Percentiles rank a stretch among this genome's conserved stretches.
phyloP scores from a whole-genome alignment of 1,284 basidiomycete species.

The Pseudozyma hubeiensis region DNA sequence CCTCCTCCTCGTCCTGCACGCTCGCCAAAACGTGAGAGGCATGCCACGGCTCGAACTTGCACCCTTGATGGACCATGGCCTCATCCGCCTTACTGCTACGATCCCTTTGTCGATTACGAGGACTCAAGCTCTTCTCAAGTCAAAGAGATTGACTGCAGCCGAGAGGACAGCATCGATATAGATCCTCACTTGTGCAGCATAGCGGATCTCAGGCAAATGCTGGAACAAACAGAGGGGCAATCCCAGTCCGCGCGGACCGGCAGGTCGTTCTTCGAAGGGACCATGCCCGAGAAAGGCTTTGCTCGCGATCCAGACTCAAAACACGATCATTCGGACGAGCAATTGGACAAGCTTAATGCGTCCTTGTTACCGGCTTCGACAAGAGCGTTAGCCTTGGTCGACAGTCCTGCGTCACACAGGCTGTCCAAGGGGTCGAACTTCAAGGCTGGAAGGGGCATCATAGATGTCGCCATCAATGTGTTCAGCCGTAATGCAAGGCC shows the following conservation, averaged over 20 bases:
- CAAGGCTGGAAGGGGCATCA: neutral
- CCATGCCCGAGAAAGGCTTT: too few species aligned
- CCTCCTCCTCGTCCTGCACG: constrained; percentile 13
- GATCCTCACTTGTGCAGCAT: constrained; percentile 10
- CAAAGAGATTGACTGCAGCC: neutral
- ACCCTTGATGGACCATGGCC: neutral
- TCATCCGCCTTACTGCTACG: constrained; percentile 11
- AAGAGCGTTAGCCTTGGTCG: too few species aligned
- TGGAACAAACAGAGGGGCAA: neutral
- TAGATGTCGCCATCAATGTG: constrained; percentile 11
- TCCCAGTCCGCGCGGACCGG: too few species aligned
- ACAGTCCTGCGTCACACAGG: too few species aligned
- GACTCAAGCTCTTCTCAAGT: neutral
- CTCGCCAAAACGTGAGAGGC: neutral
- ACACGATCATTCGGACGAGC: too few species aligned
- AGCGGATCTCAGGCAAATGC: neutral
- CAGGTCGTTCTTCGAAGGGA: too few species aligned
- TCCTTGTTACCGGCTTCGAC: too few species aligned
- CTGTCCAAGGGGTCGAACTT: neutral
- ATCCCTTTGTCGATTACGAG: constrained; percentile 17
- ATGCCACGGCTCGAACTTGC: neutral
- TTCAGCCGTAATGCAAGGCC: neutral
- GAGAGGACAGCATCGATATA: constrained; percentile 28
- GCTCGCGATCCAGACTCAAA: too few species aligned
- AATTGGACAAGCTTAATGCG: too few species aligned